Base-by-base conservation (phyloP, 805 yeast genomes). In the Saccharomycopsis babjevae region DNA sequence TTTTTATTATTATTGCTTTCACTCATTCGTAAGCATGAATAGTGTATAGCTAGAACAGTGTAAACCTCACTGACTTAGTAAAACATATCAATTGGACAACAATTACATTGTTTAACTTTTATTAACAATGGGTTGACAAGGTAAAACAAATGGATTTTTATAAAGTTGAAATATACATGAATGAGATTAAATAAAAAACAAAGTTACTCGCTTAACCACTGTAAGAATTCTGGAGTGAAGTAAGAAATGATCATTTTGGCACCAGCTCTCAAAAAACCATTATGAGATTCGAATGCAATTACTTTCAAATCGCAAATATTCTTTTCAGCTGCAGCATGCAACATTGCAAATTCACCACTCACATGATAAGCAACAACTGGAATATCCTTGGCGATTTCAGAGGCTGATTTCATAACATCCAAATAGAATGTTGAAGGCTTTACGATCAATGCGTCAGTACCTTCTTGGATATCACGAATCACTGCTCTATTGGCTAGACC, bases 241-340 rank as follows among this genome's bases (percentile, higher is more conserved):
- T 94, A 94, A 57, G 96, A 83, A 67, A 94, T 91, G 62, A 94
- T 83, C 67, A 94, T 75, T 69, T 91, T 83, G 16, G 98, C 98
- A 62, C 99, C 99, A 0, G 99, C 99, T 73, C 99, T 83, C 64
- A 93, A 79, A 69, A 89, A 86, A 1, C 99, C 97, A 64, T 89
- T 79, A 68, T 94, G 97, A 56, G 94, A 77, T 76, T 94, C 99
- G 68, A 88, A 88, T 0, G 91, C 88, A 46, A 63, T 57, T 3
- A 46, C 73, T 74, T 89, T 86, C 73, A 94, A 80, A 72, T 93
- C 97, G 63, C 86, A 88, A 63, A 92, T 81, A 43, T 96, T 96
- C 78, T 91, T 91, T 69, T 91, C 97, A 36, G 97, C 97, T 59
- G 97, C 98, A 7, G 99, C 99, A 70, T 92, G 96, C 65, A 94